Base-by-base conservation (phyloP, 164 flowering plant species). In the Magnolia sinica region DNA sequence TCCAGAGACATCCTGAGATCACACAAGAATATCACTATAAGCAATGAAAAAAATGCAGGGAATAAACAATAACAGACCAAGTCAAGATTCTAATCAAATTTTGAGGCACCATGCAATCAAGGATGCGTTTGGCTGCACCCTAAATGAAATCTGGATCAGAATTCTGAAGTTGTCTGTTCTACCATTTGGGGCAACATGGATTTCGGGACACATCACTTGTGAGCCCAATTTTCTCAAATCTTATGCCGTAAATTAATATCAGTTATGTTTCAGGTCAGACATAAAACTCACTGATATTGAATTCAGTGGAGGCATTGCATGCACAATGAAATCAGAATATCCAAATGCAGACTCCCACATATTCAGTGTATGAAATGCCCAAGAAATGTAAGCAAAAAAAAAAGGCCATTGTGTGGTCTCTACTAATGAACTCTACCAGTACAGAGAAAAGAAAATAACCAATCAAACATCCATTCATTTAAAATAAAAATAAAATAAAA, bases 1-100 rank as follows among this genome's bases (percentile, higher is more conserved):
- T 45, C 78, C 76, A 70, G 70, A 22, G 31, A 61, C 76, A 63
- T 81, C 84, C 86, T 84, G 78, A 51, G 50, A 58, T 55, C 23
- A 55, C 63, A 51, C 7, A 52, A 72, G 22, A 70, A 69, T 29
- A 70, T n/a, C 6, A 50, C 49, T 27, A 20, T 16, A 65, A 52
- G 8, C 73, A 27, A 29, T 37, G 49, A 52, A 37, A 37, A 37
- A 37, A 37, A 72, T 66, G 71, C 49, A 11, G 0, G 4, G 18
- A 55, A 55, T 55, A 11, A 55, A 55, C 61, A 11, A 55, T 55
- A 55, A 13, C 6, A 71, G 20, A 76, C 4, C 55, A 76, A 64
- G 19, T 18, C 19, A 71, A 19, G 23, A 49, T 76, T 71, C 2
- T 27, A 49, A 13, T 64, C 37, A 68, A 70, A 50, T 24, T 64